phyloP scores from a whole-genome alignment of 78 protist genomes.

The Cavenderia fasciculata region DNA sequence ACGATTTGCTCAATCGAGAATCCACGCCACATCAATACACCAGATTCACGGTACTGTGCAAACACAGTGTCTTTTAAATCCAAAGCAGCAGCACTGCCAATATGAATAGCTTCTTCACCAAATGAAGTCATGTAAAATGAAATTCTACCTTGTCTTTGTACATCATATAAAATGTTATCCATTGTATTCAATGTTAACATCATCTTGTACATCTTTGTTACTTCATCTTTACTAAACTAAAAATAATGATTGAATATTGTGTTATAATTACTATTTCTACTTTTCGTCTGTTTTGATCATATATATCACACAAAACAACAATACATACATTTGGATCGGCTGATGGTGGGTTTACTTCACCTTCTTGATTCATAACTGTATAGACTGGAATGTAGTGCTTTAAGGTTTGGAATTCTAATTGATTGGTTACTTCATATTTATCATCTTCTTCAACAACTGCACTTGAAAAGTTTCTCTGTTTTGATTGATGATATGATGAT shows the following conservation, averaged over 20 bases:
- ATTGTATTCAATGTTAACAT: slow-evolving; percentile 84
- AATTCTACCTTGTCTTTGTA: slow-evolving; percentile 94
- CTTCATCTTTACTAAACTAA: slow-evolving; percentile 74
- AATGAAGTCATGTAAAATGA: slow-evolving; percentile 96
- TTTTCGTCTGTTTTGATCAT: neutral
- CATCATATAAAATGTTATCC: slow-evolving; percentile 93
- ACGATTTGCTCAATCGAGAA: slow-evolving; percentile 86
- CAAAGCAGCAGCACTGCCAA: slow-evolving; percentile 92
- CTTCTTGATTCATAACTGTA: slow-evolving; percentile 76
- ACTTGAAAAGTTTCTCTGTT: too few species aligned
- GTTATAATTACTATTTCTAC: neutral
- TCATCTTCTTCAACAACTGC: slow-evolving; percentile 14
- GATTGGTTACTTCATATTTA: slow-evolving; percentile 28
- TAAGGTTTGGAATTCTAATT: slow-evolving; percentile 48
- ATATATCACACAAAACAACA: neutral
- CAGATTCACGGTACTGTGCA: slow-evolving; percentile 95
- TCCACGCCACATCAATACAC: slow-evolving; percentile 94
- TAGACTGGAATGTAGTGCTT: slow-evolving; percentile 59
- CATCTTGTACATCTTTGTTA: slow-evolving; percentile 81
- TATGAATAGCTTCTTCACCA: slow-evolving; percentile 94
- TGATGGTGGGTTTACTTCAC: slow-evolving; percentile 38
- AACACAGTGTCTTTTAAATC: slow-evolving; percentile 84
- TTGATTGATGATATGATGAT: too few species aligned
- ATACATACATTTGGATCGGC: slow-evolving; percentile 73
- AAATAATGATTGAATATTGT: neutral